These are phyloP conservation scores for Thielaviopsis musarum DNA, from an alignment of 2,329 filamentous ascomycete species.

Conservation along the genomic window DNA sequence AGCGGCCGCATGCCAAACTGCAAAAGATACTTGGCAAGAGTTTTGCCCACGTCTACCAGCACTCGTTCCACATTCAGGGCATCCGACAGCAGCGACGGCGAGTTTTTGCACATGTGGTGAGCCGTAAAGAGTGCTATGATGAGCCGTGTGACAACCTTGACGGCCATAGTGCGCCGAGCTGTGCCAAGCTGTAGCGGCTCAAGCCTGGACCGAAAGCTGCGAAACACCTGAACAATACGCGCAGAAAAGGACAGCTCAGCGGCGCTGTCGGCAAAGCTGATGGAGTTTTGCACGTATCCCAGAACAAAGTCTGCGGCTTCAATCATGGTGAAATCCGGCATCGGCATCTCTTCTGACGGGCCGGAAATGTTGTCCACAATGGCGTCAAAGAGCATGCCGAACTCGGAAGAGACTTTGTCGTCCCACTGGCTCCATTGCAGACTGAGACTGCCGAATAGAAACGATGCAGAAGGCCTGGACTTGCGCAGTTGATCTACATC, in stretches of 20 bases:
- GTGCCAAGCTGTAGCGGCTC: slow-evolving; percentile 14
- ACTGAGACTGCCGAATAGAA: slow-evolving; percentile 30
- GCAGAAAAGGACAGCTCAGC: slow-evolving; percentile 25
- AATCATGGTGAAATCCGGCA: slow-evolving; percentile 15
- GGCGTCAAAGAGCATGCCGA: slow-evolving; percentile 45
- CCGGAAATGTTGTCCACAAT: slow-evolving; percentile 30
- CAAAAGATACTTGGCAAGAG: slow-evolving; percentile 25
- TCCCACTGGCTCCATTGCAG: slow-evolving; percentile 42
- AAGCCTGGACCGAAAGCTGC: slow-evolving; percentile 21
- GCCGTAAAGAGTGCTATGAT: slow-evolving; percentile 19
- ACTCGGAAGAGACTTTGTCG: slow-evolving; percentile 40
- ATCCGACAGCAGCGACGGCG: slow-evolving; percentile 18
- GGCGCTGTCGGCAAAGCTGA: slow-evolving; percentile 23
- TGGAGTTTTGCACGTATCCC: slow-evolving; percentile 27
- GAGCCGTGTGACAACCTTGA: slow-evolving; percentile 23
- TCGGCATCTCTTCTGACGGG: slow-evolving; percentile 3
- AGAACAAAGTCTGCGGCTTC: slow-evolving; percentile 29
- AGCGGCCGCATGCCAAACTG: slow-evolving; percentile 26
- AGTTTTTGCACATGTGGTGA: slow-evolving; percentile 23
- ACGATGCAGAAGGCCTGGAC: slow-evolving; percentile 21
- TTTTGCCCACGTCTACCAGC: slow-evolving; percentile 26
- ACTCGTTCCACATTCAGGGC: slow-evolving; percentile 31
- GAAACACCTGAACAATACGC: slow-evolving; percentile 27
- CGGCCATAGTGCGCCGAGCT: slow-evolving; percentile 17
- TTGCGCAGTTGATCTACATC: slow-evolving; percentile 18